phyloP scores from a whole-genome alignment of 305 asterid genomes.

The Andrographis paniculata region DNA sequence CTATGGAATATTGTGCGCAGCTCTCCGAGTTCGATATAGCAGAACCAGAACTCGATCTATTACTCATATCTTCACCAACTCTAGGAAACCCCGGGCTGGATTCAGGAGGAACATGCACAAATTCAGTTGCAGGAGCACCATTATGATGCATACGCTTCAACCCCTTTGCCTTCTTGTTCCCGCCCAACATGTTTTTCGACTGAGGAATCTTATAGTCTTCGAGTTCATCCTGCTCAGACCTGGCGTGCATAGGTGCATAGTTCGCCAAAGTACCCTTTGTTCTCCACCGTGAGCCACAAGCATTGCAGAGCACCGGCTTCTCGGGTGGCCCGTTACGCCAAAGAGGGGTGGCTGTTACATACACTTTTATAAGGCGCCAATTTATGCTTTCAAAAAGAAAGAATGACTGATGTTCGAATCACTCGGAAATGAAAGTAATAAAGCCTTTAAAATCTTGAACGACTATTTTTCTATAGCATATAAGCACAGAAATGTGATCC shows the following conservation, averaged over 20 bases:
- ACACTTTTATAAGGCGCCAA: no score
- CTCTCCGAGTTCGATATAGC: constrained; percentile 93
- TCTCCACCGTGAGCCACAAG: constrained; percentile 99
- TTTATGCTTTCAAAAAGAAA: no score
- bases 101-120: constrained; percentile 42
- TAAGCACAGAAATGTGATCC: no score
- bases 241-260: constrained; percentile 88
- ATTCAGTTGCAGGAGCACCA: constrained; percentile 27
- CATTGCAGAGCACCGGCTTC: constrained; percentile 97
- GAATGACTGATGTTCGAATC: no score
- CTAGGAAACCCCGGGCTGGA: constrained; percentile 48
- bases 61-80: constrained; percentile 87
- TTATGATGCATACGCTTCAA: constrained; percentile 55
- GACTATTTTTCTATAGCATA: no score
- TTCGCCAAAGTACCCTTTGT: constrained; percentile 87
- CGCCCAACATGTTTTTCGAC: constrained; percentile 40
- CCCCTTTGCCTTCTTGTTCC: constrained; percentile 54
- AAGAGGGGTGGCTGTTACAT: constrained; percentile 94
- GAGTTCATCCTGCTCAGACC: constrained; percentile 65
- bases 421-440: no score
- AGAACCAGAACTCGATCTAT: constrained; percentile 96
- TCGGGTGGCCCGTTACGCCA: constrained; percentile 99
- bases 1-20: constrained; percentile 70
- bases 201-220: constrained; percentile 53
- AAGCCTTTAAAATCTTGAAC: no score